Evolutionary conservation across 2,329 filamentous ascomycete genomes (phyloP), one percentile per base, ranked within the genome.

Genomic region (Shiraia sp.): DNA sequence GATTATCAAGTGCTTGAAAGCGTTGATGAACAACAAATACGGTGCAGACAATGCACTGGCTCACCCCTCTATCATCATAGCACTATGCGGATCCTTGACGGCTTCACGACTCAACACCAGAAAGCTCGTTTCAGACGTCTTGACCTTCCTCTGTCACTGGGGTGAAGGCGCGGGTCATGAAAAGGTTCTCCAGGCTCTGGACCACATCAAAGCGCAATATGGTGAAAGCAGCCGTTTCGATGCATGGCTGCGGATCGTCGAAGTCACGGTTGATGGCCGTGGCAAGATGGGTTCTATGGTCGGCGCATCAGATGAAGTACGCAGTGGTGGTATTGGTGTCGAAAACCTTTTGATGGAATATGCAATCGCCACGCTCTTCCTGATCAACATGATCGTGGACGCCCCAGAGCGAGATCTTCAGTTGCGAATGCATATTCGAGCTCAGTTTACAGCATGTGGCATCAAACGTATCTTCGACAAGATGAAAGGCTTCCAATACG

Each of bases 301-400:
- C 19, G 93, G 93, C 53, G 93, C 93, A 23, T 96, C 90, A 63
- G 93, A 97, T 62, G 93, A 99, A 74, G 86, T 96, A 45, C 87
- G 93, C 57, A 96, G 88, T 61, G 93, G 93, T 53, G 93, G 93
- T 52, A 95, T 96, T 63, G 93, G 93, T 68, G 96, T 97, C 86
- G 93, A 99, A 79, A 97, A 97, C 71, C 77, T 96, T 61, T 80
- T 99, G 39, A 97, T 99, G 93, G 93, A 99, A 79, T 99, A 99
- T 65, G 92, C 91, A 27, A 89, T 97, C 34, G 89, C 92, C 24
- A 95, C 91, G 2, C 81, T 99, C 62, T 90, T 97, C 66, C 79
- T 99, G 63, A 83, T 97, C 77, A 99, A 97, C 74, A 95, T 95
- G 86, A 81, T 97, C 57, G 84, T 99, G 48, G 93, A 97, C 71